These are phyloP conservation scores for Mycena rosella DNA, from an alignment of 768 basidiomycete species.

Conservation along the genomic window DNA sequence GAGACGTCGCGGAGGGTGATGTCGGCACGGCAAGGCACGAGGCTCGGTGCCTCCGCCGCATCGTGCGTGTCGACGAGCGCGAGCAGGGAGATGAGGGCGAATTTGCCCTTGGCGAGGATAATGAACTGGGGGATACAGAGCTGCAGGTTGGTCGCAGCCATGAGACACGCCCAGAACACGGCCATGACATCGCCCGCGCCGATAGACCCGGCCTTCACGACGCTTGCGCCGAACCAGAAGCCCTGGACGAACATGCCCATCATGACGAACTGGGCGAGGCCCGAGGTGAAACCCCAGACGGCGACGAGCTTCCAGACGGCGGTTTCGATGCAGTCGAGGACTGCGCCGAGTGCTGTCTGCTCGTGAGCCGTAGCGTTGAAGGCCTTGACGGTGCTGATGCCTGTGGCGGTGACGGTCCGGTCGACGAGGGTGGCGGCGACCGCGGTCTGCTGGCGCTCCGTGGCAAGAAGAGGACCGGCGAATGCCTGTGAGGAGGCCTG, in stretches of 20 bases:
- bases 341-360: slow-evolving; percentile 57
- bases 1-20: slow-evolving; percentile 78
- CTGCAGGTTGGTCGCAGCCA: slow-evolving; percentile 90
- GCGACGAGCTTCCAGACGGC: slow-evolving; percentile 68
- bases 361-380: slow-evolving; percentile 80
- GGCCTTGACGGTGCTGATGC: slow-evolving; percentile 92
- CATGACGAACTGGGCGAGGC: slow-evolving; percentile 82
- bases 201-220: slow-evolving; percentile 83
- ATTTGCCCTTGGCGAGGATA: slow-evolving; percentile 84
- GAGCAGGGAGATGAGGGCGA: slow-evolving; percentile 78
- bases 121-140: slow-evolving; percentile 88
- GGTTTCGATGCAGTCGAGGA: slow-evolving; percentile 58
- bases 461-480: slow-evolving; percentile 73
- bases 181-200: slow-evolving; percentile 88
- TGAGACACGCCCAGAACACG: slow-evolving; percentile 98
- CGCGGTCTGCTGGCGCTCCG: slow-evolving; percentile 76
- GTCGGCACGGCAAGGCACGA: slow-evolving; percentile 72
- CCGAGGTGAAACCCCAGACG: slow-evolving; percentile 83
- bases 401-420: slow-evolving; percentile 60
- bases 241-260: slow-evolving; percentile 96
- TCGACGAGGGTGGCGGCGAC: slow-evolving; percentile 85
- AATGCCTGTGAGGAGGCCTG: slow-evolving; percentile 81
- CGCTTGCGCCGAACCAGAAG: slow-evolving; percentile 94
- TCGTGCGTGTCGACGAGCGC: slow-evolving; percentile 63
- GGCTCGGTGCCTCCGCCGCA: slow-evolving; percentile 46